Conservation (phyloP, 2,329 filamentous ascomycete species). For the Westerdykella aurantiaca region DNA sequence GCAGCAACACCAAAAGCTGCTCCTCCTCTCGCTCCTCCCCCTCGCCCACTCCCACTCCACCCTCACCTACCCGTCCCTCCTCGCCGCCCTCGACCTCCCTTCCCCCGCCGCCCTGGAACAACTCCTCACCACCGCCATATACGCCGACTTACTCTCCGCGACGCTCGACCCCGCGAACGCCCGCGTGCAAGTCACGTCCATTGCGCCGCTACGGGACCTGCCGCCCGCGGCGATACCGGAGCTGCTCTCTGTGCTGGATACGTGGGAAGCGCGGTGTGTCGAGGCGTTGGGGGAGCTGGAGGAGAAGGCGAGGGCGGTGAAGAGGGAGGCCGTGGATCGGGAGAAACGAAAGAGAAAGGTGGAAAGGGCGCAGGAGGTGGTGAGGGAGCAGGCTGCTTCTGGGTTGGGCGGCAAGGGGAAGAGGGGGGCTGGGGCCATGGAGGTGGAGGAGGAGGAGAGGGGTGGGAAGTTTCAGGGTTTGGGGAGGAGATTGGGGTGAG, state of each 20-base stretch:
- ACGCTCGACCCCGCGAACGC: constrained; percentile 75
- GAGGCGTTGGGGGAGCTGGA: constrained; percentile 70
- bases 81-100: constrained; percentile 59
- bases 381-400: constrained; percentile 6
- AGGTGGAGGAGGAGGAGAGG: constrained; percentile 27
- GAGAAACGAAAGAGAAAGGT: constrained; percentile 41
- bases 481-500: constrained; percentile 24
- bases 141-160: constrained; percentile 73
- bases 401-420: constrained; percentile 12
- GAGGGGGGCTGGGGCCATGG: constrained; percentile 14
- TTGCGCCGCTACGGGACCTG: constrained; percentile 82
- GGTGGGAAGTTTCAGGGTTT: constrained; percentile 22
- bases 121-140: constrained; percentile 81
- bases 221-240: constrained; percentile 63
- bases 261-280: constrained; percentile 76
- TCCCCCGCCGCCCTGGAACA: constrained; percentile 70
- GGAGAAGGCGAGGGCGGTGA: constrained; percentile 63
- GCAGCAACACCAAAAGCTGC: constrained; percentile 75
- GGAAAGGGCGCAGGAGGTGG: constrained; percentile 35
- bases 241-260: constrained; percentile 62
- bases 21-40: constrained; percentile 81
- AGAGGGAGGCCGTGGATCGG: constrained; percentile 39
- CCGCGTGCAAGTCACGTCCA: constrained; percentile 68
- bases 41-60: constrained; percentile 61
- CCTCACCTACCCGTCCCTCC: constrained; percentile 68